Evolutionary conservation across 2,329 filamentous ascomycete species (phyloP), one percentile per base, ranked within the genome.

Genomic region (Calonectria crousiana): DNA sequence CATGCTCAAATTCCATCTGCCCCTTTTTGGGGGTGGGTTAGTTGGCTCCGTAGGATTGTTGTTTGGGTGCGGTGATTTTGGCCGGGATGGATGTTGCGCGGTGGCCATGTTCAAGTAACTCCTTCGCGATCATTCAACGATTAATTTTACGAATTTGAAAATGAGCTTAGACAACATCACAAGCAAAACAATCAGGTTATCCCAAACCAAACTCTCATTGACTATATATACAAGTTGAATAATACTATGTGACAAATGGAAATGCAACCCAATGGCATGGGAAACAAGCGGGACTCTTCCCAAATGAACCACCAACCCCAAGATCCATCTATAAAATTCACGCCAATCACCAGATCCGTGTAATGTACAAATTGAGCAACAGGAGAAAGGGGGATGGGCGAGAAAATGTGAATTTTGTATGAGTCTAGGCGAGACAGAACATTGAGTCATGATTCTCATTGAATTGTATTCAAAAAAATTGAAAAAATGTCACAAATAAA

Each of bases 371-470:
- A 13, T 68, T 49, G 38, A 65, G 20, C 20, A 58, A 23, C 69
- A 71, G 56, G 67, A 30, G 41, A 72, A 71, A 66, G 70, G 49
- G 74, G 74, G 32, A 51, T 30, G 62, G 32, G 68, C 66, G 49
- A 66, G 68, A 44, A 47, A 44, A 47, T 23, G 58, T 41, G 56
- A 62, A 38, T 62, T 62, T 66, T 75, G 60, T 69, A 73, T 64
- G 51, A 53, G 67, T 52, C 49, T 60, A 60, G 76, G 69, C 73
- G 72, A 77, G 79, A 80, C 66, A 78, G 70, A 75, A 77, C 78
- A 74, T 72, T 13, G 72, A 74, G 71, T 81, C 79, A 81, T 81
- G 73, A 74, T 80, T 79, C 75, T 81, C 79, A 81, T 81, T 81
- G 79, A 80, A 80, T 81, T 81, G 79, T 78, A 78, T 78, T 80